Percentiles rank a stretch among this genome's conserved stretches.
Evolutionary conservation across 345 rosid species (phyloP).

Genomic region (Sisymbrium irio): DNA sequence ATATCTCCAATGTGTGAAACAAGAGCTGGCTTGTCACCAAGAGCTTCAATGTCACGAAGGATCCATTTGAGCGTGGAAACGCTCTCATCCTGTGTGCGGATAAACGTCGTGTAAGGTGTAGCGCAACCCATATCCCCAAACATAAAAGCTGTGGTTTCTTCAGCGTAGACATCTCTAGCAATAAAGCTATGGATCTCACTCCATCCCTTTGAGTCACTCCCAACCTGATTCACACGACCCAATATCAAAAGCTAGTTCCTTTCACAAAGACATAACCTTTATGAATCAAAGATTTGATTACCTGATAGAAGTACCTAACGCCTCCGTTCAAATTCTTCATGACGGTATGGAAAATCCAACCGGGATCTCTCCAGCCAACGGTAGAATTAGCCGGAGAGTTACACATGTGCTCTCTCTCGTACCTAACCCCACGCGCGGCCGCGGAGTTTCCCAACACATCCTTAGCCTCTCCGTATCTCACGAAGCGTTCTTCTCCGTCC

Average conservation of each 20-base stretch:
- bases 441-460: slow-evolving; percentile 39
- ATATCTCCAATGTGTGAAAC: slow-evolving; percentile 92
- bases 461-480: slow-evolving; percentile 63
- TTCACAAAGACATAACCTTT: not conserved
- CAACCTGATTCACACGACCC: slow-evolving; percentile 51
- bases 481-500: slow-evolving; percentile 60
- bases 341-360: slow-evolving; percentile 70
- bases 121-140: slow-evolving; percentile 93
- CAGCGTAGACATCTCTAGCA: slow-evolving; percentile 46
- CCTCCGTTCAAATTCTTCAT: slow-evolving; percentile 64
- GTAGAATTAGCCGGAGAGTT: slow-evolving; percentile 74
- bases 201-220: slow-evolving; percentile 85
- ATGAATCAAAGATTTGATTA: slow-evolving; percentile 1
- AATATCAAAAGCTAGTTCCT: not conserved
- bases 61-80: slow-evolving; percentile 79
- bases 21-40: slow-evolving; percentile 61
- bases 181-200: slow-evolving; percentile 61
- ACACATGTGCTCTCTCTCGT: slow-evolving; percentile 82
- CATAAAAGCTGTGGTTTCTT: slow-evolving; percentile 76
- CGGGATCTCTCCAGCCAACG: slow-evolving; percentile 92
- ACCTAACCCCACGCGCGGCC: slow-evolving; percentile 62
- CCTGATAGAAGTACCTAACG: slow-evolving; percentile 73
- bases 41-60: slow-evolving; percentile 77
- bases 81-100: slow-evolving; percentile 84
- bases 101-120: slow-evolving; percentile 67